Percentiles rank a stretch among this genome's conserved stretches.
These are phyloP conservation scores for Pythium dissotocum DNA, from an alignment of 352 stramenopile genomes.

Conservation along the genomic window DNA sequence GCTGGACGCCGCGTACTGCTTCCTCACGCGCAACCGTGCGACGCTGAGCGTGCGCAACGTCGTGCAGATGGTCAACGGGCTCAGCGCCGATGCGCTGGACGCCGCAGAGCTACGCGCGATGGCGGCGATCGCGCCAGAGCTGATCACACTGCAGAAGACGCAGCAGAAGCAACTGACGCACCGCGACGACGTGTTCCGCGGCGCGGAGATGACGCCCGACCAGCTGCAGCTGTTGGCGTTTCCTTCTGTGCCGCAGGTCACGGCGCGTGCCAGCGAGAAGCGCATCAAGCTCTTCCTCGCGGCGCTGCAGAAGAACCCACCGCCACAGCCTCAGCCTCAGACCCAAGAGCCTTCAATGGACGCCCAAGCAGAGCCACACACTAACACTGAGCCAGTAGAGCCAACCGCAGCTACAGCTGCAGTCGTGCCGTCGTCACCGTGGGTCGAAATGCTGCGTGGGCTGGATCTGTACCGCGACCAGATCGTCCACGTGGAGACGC, in stretches of 20 bases:
- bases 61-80: slow-evolving; percentile 61
- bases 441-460: slow-evolving; percentile 49
- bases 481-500: slow-evolving; percentile 78
- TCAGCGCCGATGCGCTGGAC: slow-evolving; percentile 42
- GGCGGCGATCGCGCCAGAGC: slow-evolving; percentile 42
- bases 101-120: slow-evolving; percentile 43
- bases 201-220: slow-evolving; percentile 16
- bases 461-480: slow-evolving; percentile 72
- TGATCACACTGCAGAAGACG: slow-evolving; percentile 41
- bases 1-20: slow-evolving; percentile 67
- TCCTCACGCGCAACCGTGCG: slow-evolving; percentile 52
- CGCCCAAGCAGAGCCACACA: neutral
- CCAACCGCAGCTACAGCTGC: neutral
- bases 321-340: neutral
- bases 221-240: slow-evolving; percentile 60
- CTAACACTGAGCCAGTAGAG: neutral
- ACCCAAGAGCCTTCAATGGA: neutral
- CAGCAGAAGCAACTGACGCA: slow-evolving; percentile 34
- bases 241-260: slow-evolving; percentile 53
- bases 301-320: slow-evolving; percentile 32
- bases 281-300: slow-evolving; percentile 56
- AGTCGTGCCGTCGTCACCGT: slow-evolving; percentile 29
- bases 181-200: slow-evolving; percentile 37
- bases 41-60: slow-evolving; percentile 51
- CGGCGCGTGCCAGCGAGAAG: slow-evolving; percentile 54